phyloP scores from a whole-genome alignment of 352 stramenopile species.

The Halophytophthora polymorphica region DNA sequence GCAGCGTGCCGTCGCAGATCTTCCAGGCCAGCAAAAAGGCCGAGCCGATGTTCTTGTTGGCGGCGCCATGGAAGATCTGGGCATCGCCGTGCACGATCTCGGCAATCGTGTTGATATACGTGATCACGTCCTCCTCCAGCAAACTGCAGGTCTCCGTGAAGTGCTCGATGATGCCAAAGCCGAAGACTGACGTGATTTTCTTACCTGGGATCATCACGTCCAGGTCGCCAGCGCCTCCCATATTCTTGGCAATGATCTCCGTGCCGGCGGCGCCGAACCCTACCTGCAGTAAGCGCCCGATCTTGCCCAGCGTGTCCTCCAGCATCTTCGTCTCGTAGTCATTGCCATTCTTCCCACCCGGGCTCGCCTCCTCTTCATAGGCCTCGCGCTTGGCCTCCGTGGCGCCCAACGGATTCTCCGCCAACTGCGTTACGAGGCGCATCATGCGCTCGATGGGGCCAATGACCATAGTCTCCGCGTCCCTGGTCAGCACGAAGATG shows the following conservation, averaged over 20 bases:
- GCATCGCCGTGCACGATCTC: constrained; percentile 94
- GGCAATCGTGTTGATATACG: constrained; percentile 97
- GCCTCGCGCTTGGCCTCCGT: constrained; percentile 68
- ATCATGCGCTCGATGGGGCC: constrained; percentile 97
- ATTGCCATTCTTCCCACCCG: constrained; percentile 14
- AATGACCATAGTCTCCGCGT: constrained; percentile 95
- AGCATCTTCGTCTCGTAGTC: constrained; percentile 97
- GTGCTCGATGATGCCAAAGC: constrained; percentile 95
- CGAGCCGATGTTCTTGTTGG: constrained; percentile 96
- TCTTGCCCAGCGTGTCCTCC: constrained; percentile 93
- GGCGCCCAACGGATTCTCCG: constrained; percentile 64
- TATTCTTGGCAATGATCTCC: constrained; percentile 98
- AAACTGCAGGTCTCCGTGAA: constrained; percentile 93
- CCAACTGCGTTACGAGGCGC: constrained; percentile 66
- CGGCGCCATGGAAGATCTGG: constrained; percentile 91
- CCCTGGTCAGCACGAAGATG: constrained; percentile 91
- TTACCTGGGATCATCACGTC: constrained; percentile 98
- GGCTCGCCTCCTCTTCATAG: constrained; percentile 69
- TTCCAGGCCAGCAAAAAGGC: constrained; percentile 95
- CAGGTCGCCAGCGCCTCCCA: constrained; percentile 88
- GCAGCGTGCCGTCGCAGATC: constrained; percentile 90
- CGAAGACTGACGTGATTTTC: constrained; percentile 96
- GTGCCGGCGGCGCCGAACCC: constrained; percentile 96
- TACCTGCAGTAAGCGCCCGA: constrained; percentile 93
- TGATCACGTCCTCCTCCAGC: constrained; percentile 95